Evolutionary conservation across 371 early-diverging fungal species (phyloP).

Genomic region (Mucor saturninus): DNA sequence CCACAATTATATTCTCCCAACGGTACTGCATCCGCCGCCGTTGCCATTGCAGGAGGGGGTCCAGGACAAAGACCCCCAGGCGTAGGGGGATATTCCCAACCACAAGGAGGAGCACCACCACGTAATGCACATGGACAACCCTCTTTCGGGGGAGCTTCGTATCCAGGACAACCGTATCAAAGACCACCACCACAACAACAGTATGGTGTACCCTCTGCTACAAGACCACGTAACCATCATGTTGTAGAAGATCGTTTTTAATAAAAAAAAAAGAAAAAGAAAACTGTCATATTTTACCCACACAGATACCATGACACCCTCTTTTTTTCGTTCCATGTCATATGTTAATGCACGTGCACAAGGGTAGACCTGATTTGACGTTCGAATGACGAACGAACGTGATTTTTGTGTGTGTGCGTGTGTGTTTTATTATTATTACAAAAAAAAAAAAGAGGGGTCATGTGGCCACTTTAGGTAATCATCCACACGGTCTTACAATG

Average conservation of each 20-base stretch:
- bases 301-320: background rate
- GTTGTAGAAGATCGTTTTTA: background rate
- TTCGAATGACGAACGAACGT: background rate
- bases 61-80: too few relatives aligned
- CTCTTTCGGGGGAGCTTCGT: background rate
- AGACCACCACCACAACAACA: background rate
- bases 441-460: background rate
- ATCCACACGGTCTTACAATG: background rate
- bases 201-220: background rate
- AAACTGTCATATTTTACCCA: background rate
- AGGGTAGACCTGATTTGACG: background rate
- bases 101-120: too few relatives aligned
- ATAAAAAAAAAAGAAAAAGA: background rate
- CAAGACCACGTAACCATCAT: background rate
- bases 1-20: too few relatives aligned
- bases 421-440: too few relatives aligned
- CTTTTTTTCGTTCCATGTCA: background rate
- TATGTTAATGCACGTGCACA: background rate
- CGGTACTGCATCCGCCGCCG: too few relatives aligned
- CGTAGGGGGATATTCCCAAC: too few relatives aligned
- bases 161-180: background rate
- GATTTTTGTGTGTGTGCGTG: too few relatives aligned
- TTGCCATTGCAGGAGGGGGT: too few relatives aligned
- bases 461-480: constrained; percentile 2
- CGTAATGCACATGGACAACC: background rate